Percentiles rank a stretch among this genome's conserved stretches.
Conservation (phyloP, 495 filamentous ascomycete species). For the Rostrohypoxylon terebratum region DNA sequence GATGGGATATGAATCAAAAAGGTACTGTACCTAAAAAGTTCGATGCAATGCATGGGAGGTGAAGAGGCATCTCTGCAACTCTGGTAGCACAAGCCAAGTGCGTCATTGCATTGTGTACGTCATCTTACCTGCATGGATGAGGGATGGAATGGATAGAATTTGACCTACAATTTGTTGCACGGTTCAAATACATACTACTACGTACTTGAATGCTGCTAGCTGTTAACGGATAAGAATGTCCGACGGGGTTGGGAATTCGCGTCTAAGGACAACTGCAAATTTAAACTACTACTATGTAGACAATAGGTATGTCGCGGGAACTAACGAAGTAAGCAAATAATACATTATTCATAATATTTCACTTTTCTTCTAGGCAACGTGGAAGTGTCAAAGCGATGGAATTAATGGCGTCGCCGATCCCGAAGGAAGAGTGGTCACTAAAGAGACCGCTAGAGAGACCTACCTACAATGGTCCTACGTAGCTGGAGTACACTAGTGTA, state of each 20-base stretch:
- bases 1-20: background rate
- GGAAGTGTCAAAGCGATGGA: background rate
- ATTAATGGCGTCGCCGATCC: conserved; percentile 10
- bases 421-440: background rate
- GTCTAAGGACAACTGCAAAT: background rate
- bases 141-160: conserved; percentile 25
- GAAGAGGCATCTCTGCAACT: conserved; percentile 2
- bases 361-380: background rate
- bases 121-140: conserved; percentile 45
- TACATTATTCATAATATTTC: background rate
- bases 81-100: conserved; percentile 33
- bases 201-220: background rate
- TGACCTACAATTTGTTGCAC: conserved; percentile 33
- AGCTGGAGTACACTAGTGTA: no score
- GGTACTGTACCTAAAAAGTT: background rate
- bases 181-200: background rate
- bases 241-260: conserved; percentile 6
- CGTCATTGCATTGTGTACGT: conserved; percentile 48
- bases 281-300: no score
- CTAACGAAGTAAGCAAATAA: no score
- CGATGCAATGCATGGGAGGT: conserved; percentile 34
- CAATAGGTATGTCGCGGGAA: background rate
- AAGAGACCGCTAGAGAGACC: background rate
- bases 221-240: conserved; percentile 33
- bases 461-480: no score